These are phyloP conservation scores for Colletotrichum musicola DNA, from an alignment of 2,329 filamentous ascomycete genomes.

Conservation along the genomic window DNA sequence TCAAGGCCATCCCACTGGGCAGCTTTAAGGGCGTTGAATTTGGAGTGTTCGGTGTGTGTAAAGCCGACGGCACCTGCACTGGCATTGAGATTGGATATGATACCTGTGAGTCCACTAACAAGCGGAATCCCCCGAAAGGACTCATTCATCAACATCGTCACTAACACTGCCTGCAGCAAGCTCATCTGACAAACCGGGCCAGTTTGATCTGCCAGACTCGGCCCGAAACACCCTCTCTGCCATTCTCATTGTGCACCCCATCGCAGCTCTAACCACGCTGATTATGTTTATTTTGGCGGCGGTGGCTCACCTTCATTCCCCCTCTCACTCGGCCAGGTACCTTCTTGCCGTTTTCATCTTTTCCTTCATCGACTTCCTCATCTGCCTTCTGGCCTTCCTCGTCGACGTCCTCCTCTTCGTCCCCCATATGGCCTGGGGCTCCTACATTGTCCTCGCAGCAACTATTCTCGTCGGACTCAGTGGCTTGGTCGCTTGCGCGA, in stretches of 20 bases:
- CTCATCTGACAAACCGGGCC: slow-evolving; percentile 43
- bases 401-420: slow-evolving; percentile 96
- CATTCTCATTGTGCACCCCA: slow-evolving; percentile 91
- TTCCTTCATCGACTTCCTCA: slow-evolving; percentile 84
- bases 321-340: slow-evolving; percentile 91
- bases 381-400: slow-evolving; percentile 88
- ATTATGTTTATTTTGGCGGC: slow-evolving; percentile 85
- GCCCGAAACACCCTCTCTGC: slow-evolving; percentile 79
- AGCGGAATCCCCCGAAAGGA: not conserved
- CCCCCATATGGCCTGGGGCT: slow-evolving; percentile 93
- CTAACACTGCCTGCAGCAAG: slow-evolving; percentile 16
- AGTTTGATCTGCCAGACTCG: slow-evolving; percentile 68
- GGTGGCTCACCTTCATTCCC: slow-evolving; percentile 86
- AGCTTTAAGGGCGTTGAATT: slow-evolving; percentile 82
- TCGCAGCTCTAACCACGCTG: slow-evolving; percentile 88
- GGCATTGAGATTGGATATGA: slow-evolving; percentile 86
- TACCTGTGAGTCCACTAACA: slow-evolving; percentile 70
- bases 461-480: slow-evolving; percentile 87
- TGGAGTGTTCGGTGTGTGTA: slow-evolving; percentile 93
- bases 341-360: slow-evolving; percentile 88
- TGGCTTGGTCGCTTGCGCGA: slow-evolving; percentile 90
- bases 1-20: slow-evolving; percentile 86
- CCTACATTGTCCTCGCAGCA: slow-evolving; percentile 91
- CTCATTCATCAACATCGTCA: not conserved
- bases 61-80: slow-evolving; percentile 72